Base-by-base conservation (phyloP, 805 yeast genomes). In the Jamesozyma spencerorum region DNA sequence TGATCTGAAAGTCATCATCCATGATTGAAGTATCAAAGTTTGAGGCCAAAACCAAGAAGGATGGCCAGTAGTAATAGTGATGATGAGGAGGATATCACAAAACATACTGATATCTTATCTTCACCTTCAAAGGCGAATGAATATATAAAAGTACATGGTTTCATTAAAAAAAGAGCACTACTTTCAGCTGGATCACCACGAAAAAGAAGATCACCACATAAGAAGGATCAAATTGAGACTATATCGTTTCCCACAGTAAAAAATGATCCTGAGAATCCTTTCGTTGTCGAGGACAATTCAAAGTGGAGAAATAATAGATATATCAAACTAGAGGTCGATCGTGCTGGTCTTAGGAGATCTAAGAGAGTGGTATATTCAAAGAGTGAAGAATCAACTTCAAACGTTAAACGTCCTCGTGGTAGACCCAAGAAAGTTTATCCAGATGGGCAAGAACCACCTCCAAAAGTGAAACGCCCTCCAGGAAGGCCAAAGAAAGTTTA, bases 41-140 rank as follows among this genome's bases (percentile, higher is more conserved):
- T 7, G 27, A 7, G 7, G 7, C 27, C 11, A 7, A 29, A 32
- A 18, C n/a, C 15, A 14, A 13, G 19, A n/a, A 36, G 8, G 8
- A 38, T 30, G 42, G 17, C 24, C 11, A 22, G 17, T n/a, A 2
- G 32, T 37, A 10, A 22, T 10, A 10, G 26, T 34, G 37, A 37
- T 3, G 47, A 45, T 34, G 37, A 37, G 4, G 47, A 45, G 4
- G 58, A 48, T 39, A 49, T 55, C 35, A 49, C 50, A n/a, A 42
- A 31, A 8, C 59, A 55, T 38, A 41, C 31, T 5, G 59, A 53
- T 38, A 52, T 55, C 7, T 27, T 53, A 15, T 50, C 57, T 1
- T 47, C 53, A 3, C 58, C 59, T 3, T 38, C 46, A 4, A 50
- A 43, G 32, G 33, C 27, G 2, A 26, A 19, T 12, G 19, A 30